Percentiles rank a stretch among this genome's conserved stretches.
Evolutionary conservation across 2,329 filamentous ascomycete genomes (phyloP).

Genomic region (Immersiporthe knoxdaviesiana): DNA sequence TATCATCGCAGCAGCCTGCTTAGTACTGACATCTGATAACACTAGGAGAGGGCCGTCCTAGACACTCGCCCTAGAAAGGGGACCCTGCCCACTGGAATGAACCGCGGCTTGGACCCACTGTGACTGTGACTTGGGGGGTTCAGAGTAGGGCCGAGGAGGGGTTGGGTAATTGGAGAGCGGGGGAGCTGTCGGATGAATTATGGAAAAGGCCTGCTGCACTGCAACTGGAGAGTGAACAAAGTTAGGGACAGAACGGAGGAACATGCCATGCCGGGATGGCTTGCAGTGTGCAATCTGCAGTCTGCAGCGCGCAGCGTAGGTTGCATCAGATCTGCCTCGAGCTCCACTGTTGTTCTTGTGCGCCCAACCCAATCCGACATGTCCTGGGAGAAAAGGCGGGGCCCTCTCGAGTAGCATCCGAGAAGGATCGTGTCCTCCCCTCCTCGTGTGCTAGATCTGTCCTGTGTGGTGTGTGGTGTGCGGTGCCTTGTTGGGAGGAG

Average conservation of each 20-base stretch:
- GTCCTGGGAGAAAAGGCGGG: not conserved
- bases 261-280: constrained; percentile 2
- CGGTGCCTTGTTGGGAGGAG: not conserved
- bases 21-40: not conserved
- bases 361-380: not conserved
- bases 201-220: not conserved
- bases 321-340: constrained; percentile 6
- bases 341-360: not conserved
- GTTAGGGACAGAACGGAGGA: not conserved
- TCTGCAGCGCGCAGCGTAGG: not conserved
- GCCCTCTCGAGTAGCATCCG: not conserved
- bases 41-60: not conserved
- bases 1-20: constrained; percentile 3
- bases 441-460: not conserved
- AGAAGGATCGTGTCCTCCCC: not conserved
- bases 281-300: not conserved
- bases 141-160: not conserved
- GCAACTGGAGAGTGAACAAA: not conserved
- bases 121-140: not conserved
- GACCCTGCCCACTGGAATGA: not conserved
- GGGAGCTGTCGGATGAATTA: not conserved
- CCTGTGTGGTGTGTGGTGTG: not conserved
- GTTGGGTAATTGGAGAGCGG: constrained; percentile 12
- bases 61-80: constrained; percentile 1
- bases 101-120: constrained; percentile 6